Percentiles rank a stretch among this genome's conserved stretches.
These are phyloP conservation scores for Phytophthora idaei DNA, from an alignment of 352 stramenopile species.

Conservation along the genomic window DNA sequence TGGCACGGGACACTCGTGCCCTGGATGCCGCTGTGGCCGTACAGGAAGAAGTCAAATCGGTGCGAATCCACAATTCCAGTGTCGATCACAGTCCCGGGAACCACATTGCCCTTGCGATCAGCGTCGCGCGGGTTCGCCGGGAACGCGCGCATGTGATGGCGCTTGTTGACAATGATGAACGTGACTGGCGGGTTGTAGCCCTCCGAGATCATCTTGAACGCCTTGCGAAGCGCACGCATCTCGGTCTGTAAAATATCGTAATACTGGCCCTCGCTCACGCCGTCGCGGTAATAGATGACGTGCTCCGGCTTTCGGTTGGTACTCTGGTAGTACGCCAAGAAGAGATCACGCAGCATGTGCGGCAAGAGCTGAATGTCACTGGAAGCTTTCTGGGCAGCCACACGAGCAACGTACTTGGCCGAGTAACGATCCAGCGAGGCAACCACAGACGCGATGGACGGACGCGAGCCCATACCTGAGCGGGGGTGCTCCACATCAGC, in stretches of 20 bases:
- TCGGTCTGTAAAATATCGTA: constrained; percentile 75
- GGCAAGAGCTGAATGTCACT: constrained; percentile 66
- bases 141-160: constrained; percentile 87
- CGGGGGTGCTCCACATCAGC: constrained; percentile 78
- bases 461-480: constrained; percentile 56
- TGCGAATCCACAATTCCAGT: constrained; percentile 81
- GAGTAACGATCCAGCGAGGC: constrained; percentile 76
- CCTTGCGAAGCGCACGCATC: constrained; percentile 79
- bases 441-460: constrained; percentile 80
- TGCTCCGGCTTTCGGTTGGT: constrained; percentile 78
- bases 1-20: constrained; percentile 86
- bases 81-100: constrained; percentile 81
- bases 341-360: constrained; percentile 70
- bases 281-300: constrained; percentile 89
- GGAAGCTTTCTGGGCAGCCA: constrained; percentile 52
- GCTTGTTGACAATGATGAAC: constrained; percentile 90
- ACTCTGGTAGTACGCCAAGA: constrained; percentile 75
- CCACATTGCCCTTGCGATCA: constrained; percentile 77
- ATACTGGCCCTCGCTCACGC: constrained; percentile 86
- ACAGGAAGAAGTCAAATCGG: constrained; percentile 89
- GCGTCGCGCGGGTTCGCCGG: constrained; percentile 38
- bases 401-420: constrained; percentile 65
- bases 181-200: constrained; percentile 81
- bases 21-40: constrained; percentile 82
- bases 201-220: constrained; percentile 63